phyloP scores from a whole-genome alignment of 441 rosid species.

The Pelargonium fulgidum region DNA sequence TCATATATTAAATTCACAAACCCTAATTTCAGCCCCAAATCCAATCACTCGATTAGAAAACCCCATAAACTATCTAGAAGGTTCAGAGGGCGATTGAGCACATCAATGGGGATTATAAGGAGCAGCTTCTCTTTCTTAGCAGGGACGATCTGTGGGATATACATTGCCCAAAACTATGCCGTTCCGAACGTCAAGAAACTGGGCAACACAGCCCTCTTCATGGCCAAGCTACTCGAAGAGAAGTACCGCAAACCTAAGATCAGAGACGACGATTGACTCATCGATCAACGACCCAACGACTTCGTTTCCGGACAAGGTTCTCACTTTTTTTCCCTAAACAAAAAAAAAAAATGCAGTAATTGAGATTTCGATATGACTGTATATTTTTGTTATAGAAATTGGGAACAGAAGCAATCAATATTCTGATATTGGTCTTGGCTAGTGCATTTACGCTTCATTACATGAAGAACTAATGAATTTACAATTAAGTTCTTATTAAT shows the following conservation, averaged over 20 bases:
- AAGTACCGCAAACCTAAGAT: constrained; percentile 66
- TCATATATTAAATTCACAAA: too few relatives aligned
- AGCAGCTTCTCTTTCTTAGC: constrained; percentile 57
- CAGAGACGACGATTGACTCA: constrained; percentile 33
- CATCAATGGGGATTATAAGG: constrained; percentile 57
- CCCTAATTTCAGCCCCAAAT: too few relatives aligned
- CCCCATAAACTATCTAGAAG: too few relatives aligned
- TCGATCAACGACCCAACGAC: neutral
- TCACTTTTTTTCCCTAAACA: neutral
- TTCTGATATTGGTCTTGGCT: too few relatives aligned
- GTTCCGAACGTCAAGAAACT: constrained; percentile 73
- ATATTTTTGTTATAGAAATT: too few relatives aligned
- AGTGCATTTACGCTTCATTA: too few relatives aligned
- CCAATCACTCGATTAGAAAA: too few relatives aligned
- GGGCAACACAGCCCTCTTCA: constrained; percentile 36
- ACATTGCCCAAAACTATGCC: constrained; percentile 80
- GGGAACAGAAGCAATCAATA: too few relatives aligned
- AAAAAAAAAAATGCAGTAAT: neutral
- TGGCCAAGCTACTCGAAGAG: constrained; percentile 62
- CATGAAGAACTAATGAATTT: too few relatives aligned
- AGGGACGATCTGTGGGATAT: constrained; percentile 63
- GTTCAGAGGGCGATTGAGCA: too few relatives aligned
- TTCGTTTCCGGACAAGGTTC: constrained; percentile 6
- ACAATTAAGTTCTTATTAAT: too few relatives aligned
- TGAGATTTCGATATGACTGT: neutral